phyloP scores from a whole-genome alignment of 1,284 basidiomycete genomes.

The Testicularia cyperi region DNA sequence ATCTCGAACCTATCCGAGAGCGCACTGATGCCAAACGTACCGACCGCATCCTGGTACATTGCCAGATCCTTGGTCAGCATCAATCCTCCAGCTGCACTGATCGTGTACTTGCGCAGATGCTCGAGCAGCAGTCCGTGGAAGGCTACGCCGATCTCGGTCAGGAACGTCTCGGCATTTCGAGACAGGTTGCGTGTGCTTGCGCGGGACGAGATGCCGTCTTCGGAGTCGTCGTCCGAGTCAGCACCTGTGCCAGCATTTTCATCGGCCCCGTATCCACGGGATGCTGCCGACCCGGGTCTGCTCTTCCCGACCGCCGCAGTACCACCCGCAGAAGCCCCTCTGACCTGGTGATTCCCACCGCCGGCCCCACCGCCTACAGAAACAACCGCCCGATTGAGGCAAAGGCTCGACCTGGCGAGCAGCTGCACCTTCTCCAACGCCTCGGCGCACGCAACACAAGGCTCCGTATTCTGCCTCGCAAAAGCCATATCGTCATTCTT shows the following conservation, averaged over 20 bases:
- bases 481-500: slow-evolving; percentile 83
- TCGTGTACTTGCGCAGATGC: slow-evolving; percentile 92
- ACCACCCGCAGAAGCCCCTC: no score
- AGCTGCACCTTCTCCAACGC: slow-evolving; percentile 78
- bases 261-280: neutral
- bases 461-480: slow-evolving; percentile 90
- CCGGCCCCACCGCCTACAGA: neutral
- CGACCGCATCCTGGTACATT: slow-evolving; percentile 88
- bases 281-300: neutral
- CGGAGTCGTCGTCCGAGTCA: slow-evolving; percentile 15
- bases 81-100: slow-evolving; percentile 91
- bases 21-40: slow-evolving; percentile 76
- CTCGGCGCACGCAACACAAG: slow-evolving; percentile 85
- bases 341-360: neutral
- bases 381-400: slow-evolving; percentile 9
- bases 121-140: slow-evolving; percentile 93
- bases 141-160: slow-evolving; percentile 88
- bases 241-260: no score
- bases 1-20: slow-evolving; percentile 96
- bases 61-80: slow-evolving; percentile 99
- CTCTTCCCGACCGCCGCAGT: neutral
- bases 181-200: slow-evolving; percentile 25
- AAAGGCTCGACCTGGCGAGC: slow-evolving; percentile 70
- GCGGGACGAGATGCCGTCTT: no score
- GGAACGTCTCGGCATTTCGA: slow-evolving; percentile 82